Evolutionary conservation across 2,329 filamentous ascomycete genomes (phyloP), one percentile per base, ranked within the genome.

Genomic region (Didymella keratinophila): DNA sequence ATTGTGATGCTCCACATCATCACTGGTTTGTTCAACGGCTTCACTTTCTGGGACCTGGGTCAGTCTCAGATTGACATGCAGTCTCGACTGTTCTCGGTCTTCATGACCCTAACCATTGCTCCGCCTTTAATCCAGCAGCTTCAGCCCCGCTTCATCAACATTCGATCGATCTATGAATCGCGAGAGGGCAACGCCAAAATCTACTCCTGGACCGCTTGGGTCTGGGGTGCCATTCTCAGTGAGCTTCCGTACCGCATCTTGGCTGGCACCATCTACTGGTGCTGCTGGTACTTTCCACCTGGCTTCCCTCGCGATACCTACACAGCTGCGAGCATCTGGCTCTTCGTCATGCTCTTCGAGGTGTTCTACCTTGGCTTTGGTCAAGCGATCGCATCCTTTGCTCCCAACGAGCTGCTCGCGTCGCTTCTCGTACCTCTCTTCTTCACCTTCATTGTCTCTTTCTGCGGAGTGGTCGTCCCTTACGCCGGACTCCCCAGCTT

Each of bases 171-270:
- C 25, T 95, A 91, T 77, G 79, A 89, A 71, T 86, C 84, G 1
- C 84, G 91, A 5, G 91, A 95, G 73, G 84, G 87, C 47, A 90
- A 86, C n/a, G 86, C 89, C 16, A 92, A 92, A 73, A 92, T 92
- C 25, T 95, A 94, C 76, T 88, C 86, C 1, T 93, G 90, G 90
- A 76, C 84, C 14, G 88, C 89, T 0, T 91, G 90, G 76, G 84
- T 86, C 0, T 87, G 86, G 2, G 88, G 85, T 0, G 83, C 84
- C 1, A 83, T 92, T 5, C 65, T 91, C 0, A 87, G 85, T 16
- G 90, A 93, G 73, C 80, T 93, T 0, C 90, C 90, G 0, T 92
- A 91, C 64, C 83, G 84, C 0, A 77, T 92, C 12, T 71, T 91
- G 4, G 86, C 87, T 0, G 89, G 87, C 0, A 86, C 83, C 0